A percentile compares a stretch with the other conserved stretches of the same genome.
These are phyloP conservation scores for Colletotrichum trifolii DNA, from an alignment of 2,329 filamentous ascomycete species.

Conservation along the genomic window DNA sequence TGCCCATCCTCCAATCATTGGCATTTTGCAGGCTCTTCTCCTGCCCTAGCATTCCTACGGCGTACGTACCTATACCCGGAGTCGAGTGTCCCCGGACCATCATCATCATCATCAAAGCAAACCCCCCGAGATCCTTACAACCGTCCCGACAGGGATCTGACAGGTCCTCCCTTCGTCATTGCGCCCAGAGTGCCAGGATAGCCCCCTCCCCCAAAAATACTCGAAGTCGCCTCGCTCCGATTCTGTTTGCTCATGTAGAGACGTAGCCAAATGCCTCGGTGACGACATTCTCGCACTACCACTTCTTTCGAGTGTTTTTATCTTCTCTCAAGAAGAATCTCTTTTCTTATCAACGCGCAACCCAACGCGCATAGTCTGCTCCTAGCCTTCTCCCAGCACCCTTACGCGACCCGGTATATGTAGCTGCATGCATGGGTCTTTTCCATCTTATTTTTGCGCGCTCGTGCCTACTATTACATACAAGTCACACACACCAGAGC, in stretches of 20 bases:
- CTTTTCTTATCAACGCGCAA: conserved; percentile 4
- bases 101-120: conserved; percentile 22
- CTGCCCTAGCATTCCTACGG: conserved; percentile 9
- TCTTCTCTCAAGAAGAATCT: background rate
- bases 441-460: conserved; percentile 28
- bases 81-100: conserved; percentile 15
- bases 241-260: too few species aligned
- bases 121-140: conserved; percentile 29
- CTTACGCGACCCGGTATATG: background rate
- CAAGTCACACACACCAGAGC: background rate
- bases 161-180: conserved; percentile 29
- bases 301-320: conserved; percentile 15
- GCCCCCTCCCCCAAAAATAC: conserved; percentile 10
- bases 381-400: too few species aligned
- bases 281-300: conserved; percentile 26
- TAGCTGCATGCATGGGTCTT: conserved; percentile 17
- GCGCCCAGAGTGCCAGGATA: conserved; percentile 22
- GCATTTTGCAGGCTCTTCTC: too few species aligned
- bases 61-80: conserved; percentile 17
- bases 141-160: conserved; percentile 31
- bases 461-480: conserved; percentile 3
- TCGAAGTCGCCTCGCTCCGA: conserved; percentile 20
- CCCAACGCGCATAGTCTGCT: conserved; percentile 8
- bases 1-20: too few species aligned
- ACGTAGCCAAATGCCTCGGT: conserved; percentile 13